A percentile compares a stretch with the other conserved stretches of the same genome.
These are phyloP conservation scores for Zygoascus ofunaensis DNA, from an alignment of 805 yeast species.

Conservation along the genomic window DNA sequence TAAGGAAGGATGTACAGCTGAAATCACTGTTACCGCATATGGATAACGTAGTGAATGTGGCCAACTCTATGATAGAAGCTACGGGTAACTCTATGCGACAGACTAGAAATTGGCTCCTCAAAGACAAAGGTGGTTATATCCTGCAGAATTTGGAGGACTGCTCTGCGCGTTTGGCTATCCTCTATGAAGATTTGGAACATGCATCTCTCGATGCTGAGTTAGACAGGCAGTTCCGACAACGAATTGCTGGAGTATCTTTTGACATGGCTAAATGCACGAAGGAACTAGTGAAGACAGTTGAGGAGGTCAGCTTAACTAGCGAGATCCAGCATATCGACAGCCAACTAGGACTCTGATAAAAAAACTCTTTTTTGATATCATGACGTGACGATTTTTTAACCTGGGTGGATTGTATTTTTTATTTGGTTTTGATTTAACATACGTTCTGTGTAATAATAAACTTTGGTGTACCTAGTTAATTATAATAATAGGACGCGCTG, in stretches of 20 bases:
- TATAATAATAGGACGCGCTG: background rate
- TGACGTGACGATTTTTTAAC: no score
- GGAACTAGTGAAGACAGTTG: constrained; percentile 91
- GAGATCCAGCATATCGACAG: constrained; percentile 78
- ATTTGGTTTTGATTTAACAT: background rate
- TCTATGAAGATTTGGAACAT: constrained; percentile 40
- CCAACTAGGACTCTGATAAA: constrained; percentile 22
- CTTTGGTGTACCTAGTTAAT: background rate
- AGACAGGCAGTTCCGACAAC: constrained; percentile 81
- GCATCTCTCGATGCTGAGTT: constrained; percentile 46
- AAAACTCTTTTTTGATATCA: background rate
- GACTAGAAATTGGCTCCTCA: constrained; percentile 72
- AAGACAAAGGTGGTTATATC: constrained; percentile 88
- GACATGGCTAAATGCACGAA: constrained; percentile 95
- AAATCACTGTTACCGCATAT: constrained; percentile 68
- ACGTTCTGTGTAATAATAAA: background rate
- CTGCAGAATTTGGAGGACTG: constrained; percentile 81
- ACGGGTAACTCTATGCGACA: constrained; percentile 82
- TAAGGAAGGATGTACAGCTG: constrained; percentile 49
- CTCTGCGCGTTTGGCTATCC: constrained; percentile 65
- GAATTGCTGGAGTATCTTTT: constrained; percentile 91
- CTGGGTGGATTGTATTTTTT: no score
- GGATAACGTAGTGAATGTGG: constrained; percentile 65
- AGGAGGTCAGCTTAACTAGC: constrained; percentile 81
- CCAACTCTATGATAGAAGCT: constrained; percentile 81